Conservation (phyloP, 208 protist genomes). For the Spongospora subterranea region DNA sequence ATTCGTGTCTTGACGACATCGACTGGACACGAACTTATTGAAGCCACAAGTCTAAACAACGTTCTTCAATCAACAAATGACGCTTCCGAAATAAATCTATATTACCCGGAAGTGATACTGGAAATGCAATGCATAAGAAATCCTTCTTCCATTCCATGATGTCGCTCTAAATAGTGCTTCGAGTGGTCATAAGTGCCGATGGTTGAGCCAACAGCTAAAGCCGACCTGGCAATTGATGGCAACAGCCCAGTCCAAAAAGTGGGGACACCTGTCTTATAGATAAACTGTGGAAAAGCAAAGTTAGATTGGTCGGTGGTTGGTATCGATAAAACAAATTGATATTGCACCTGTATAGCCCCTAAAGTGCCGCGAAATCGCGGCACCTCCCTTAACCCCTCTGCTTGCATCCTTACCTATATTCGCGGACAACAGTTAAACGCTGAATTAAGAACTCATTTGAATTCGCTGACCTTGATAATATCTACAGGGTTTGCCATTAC, state of each 20-base stretch:
- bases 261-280: neutral
- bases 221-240: slow-evolving; percentile 13
- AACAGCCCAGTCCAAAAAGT: neutral
- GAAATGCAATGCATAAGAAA: neutral
- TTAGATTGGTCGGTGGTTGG: neutral
- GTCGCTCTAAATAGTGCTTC: neutral
- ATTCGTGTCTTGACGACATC: slow-evolving; percentile 47
- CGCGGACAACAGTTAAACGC: too few relatives aligned
- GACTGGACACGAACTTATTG: neutral
- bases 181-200: slow-evolving; percentile 37
- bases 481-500: slow-evolving; percentile 21
- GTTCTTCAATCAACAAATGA: neutral
- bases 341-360: neutral
- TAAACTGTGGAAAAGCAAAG: neutral
- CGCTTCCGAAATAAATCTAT: neutral
- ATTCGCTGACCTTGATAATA: slow-evolving; percentile 26
- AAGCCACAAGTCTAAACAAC: neutral
- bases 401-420: slow-evolving; percentile 43
- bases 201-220: neutral
- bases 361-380: neutral
- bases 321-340: neutral
- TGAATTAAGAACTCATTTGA: neutral
- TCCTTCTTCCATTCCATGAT: neutral
- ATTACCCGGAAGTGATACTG: slow-evolving; percentile 29
- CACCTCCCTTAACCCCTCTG: neutral